Base-by-base conservation (phyloP, 2,329 filamentous ascomycete species). In the Sclerotinia sclerotiorum region DNA sequence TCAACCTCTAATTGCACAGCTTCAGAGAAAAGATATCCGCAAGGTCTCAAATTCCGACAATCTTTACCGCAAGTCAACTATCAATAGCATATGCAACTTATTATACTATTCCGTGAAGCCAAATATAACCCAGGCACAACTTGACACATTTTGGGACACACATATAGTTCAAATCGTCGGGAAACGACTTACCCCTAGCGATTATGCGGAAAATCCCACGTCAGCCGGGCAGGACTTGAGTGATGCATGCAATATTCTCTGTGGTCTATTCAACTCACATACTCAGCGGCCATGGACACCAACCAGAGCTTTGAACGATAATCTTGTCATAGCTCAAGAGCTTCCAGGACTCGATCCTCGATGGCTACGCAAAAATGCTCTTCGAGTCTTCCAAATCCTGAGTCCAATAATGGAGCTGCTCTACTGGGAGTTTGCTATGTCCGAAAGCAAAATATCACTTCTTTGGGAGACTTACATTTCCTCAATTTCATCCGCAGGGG, bases 61-160 rank as follows among this genome's bases (percentile, higher is more conserved):
- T 88, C 44, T 83, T 88, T 66, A 83, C 90, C 10, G 85, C 83
- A 68, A 82, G 69, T 80, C 82, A 1, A 83, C 88, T 17, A 74
- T 94, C 52, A 88, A 88, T 17, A 91, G 90, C 66, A 88, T 96
- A 68, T 91, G 90, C 78, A 93, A 90, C 67, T 83, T 98, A 0
- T 85, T 93, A 15, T 97, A 97, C 78, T 97, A 96, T 77, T 83
- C 88, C 3, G 88, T 97, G 75, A 89, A 88, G 67, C 94, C 94
- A 1, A 86, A 85, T 17, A 85, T 88, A 19, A 84, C 87, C 13
- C 80, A 83, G 51, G 81, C 84, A n/a, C 86, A 92, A 68, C 82
- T 93, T 3, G 92, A 96, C 72, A 80, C 84, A 1, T 89, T 90
- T 64, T 99, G 95, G 95, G 88, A 93, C 70, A 82, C 87, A 44